Conservation (phyloP, 2,329 filamentous ascomycete genomes). For the Fonsecaea multimorphosa region DNA sequence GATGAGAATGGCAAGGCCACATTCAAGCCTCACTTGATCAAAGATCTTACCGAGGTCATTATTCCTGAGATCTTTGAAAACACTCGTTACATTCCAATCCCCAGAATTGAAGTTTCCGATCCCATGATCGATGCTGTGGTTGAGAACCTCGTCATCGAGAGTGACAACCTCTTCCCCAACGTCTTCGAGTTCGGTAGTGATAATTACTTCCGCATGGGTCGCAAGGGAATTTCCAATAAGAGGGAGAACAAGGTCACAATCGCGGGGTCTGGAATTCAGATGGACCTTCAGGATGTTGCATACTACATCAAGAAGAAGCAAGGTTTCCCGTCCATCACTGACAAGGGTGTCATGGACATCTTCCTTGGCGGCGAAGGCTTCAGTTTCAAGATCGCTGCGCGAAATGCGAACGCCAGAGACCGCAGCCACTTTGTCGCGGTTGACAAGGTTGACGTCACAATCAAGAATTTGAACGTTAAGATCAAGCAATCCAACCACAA, state of each 20-base stretch:
- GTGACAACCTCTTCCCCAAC: constrained; percentile 96
- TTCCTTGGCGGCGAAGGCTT: constrained; percentile 86
- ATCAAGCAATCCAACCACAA: constrained; percentile 96
- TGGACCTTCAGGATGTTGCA: constrained; percentile 84
- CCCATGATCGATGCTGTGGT: constrained; percentile 82
- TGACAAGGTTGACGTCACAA: constrained; percentile 81
- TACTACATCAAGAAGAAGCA: constrained; percentile 96
- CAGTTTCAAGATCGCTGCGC: constrained; percentile 88
- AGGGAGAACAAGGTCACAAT: constrained; percentile 84
- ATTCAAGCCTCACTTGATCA: constrained; percentile 93
- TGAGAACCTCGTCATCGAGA: constrained; percentile 94
- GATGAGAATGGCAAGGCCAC: constrained; percentile 80
- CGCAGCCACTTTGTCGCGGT: constrained; percentile 90
- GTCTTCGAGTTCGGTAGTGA: constrained; percentile 85
- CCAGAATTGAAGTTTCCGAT: constrained; percentile 91
- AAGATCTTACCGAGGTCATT: constrained; percentile 86
- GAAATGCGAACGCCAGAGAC: constrained; percentile 77
- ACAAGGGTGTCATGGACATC: constrained; percentile 87
- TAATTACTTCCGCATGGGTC: constrained; percentile 94
- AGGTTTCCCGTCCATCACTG: constrained; percentile 86
- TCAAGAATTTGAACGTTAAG: constrained; percentile 84
- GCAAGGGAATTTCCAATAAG: constrained; percentile 82
- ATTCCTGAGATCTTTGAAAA: constrained; percentile 82
- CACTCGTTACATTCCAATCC: constrained; percentile 87
- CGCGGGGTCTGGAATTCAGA: constrained; percentile 86